These are phyloP conservation scores for Linnemannia zychae DNA, from an alignment of 192 early-diverging fungal species.

Conservation along the genomic window DNA sequence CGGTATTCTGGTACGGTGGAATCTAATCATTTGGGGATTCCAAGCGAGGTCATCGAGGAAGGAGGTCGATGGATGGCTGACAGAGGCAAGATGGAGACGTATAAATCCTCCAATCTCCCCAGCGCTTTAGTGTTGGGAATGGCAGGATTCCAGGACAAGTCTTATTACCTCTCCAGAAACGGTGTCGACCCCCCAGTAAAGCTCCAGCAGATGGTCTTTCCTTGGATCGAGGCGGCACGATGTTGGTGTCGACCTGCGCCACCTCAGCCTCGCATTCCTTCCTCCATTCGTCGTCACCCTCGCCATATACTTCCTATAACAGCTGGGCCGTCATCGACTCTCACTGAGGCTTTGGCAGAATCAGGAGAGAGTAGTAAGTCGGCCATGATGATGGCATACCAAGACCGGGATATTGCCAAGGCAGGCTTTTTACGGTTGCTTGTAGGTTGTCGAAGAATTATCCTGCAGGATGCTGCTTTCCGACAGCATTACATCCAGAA, in stretches of 20 bases:
- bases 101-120: conserved; percentile 11
- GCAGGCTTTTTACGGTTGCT: conserved; percentile 25
- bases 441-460: conserved; percentile 26
- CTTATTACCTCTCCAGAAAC: conserved; percentile 21
- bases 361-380: not conserved
- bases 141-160: conserved; percentile 21
- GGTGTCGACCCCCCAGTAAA: not conserved
- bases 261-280: conserved; percentile 19
- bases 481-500: conserved; percentile 11
- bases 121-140: conserved; percentile 20
- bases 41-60: conserved; percentile 17
- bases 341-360: not conserved
- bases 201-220: conserved; percentile 17
- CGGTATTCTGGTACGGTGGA: conserved; percentile 21
- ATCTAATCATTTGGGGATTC: conserved; percentile 6
- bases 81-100: conserved; percentile 18
- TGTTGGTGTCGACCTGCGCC: not conserved
- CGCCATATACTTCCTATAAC: not conserved
- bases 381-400: conserved; percentile 4
- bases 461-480: conserved; percentile 31
- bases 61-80: conserved; percentile 16
- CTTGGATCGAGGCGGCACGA: conserved; percentile 29
- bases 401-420: conserved; percentile 17
- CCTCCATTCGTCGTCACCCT: not conserved
- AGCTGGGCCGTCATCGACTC: not conserved